Evolutionary conservation across 2,329 filamentous ascomycete species (phyloP).

Genomic region (Sphaerulina populicola): DNA sequence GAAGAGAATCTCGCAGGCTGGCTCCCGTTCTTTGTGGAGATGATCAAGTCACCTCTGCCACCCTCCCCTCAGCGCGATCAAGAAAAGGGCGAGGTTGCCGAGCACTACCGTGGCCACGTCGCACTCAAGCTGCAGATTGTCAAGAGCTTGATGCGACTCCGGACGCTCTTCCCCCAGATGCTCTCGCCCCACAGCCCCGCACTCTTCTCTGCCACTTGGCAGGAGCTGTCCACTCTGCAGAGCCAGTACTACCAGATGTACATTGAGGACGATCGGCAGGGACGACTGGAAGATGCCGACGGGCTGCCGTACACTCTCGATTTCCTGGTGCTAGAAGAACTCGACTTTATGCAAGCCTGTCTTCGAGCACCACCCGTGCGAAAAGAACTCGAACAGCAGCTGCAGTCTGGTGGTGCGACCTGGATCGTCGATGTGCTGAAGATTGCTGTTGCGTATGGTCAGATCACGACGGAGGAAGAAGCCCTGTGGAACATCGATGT

Average conservation of each 20-base stretch:
- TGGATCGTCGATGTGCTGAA: constrained; percentile 88
- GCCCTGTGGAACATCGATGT: constrained; percentile 94
- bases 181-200: constrained; percentile 72
- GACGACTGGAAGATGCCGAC: constrained; percentile 80
- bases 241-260: constrained; percentile 72
- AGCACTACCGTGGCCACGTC: constrained; percentile 70
- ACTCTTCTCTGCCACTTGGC: constrained; percentile 83
- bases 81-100: constrained; percentile 51
- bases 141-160: constrained; percentile 80
- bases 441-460: constrained; percentile 73
- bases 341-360: constrained; percentile 90
- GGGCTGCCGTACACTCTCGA: constrained; percentile 90
- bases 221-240: constrained; percentile 69
- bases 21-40: constrained; percentile 79
- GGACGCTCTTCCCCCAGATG: constrained; percentile 70
- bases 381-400: constrained; percentile 74
- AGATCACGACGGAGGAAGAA: constrained; percentile 87
- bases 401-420: constrained; percentile 56
- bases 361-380: constrained; percentile 81
- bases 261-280: constrained; percentile 75
- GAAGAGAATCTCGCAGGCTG: constrained; percentile 72
- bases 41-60: constrained; percentile 67
- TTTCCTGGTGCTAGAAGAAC: constrained; percentile 83
- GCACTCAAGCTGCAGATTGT: constrained; percentile 89
- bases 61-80: constrained; percentile 53